These are phyloP conservation scores for Alliaria petiolata DNA, from an alignment of 345 rosid species.

Conservation along the genomic window DNA sequence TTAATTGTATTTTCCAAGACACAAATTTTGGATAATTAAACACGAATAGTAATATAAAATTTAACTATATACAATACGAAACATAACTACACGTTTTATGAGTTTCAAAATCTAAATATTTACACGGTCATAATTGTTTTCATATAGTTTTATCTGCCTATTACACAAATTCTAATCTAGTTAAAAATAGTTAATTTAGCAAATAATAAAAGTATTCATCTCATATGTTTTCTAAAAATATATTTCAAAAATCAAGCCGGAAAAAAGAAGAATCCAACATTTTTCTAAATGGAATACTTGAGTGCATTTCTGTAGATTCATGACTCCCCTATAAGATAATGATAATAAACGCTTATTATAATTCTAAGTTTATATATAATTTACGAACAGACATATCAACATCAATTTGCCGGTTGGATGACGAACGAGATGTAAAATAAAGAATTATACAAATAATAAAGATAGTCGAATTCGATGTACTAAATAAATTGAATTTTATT, in stretches of 20 bases:
- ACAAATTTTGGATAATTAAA: no score
- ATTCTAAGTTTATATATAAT: conserved; percentile 13
- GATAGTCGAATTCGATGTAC: conserved; percentile 13
- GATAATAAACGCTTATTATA: conserved; percentile 4
- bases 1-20: no score
- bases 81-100: no score
- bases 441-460: background rate
- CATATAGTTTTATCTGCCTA: no score
- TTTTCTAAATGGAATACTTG: background rate
- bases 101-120: no score
- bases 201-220: background rate
- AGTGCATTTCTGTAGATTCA: background rate
- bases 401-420: conserved; percentile 27
- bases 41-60: no score
- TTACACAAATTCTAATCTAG: no score
- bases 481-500: background rate
- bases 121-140: no score
- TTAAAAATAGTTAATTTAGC: background rate
- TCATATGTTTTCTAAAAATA: background rate
- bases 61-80: no score
- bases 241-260: background rate
- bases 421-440: conserved; percentile 3
- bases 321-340: conserved; percentile 16
- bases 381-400: conserved; percentile 18
- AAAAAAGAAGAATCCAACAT: background rate